Evolutionary conservation across 1,139 yeast species (phyloP), one percentile per base, ranked within the genome.

Genomic region (Yamadazyma atmosphaerica): DNA sequence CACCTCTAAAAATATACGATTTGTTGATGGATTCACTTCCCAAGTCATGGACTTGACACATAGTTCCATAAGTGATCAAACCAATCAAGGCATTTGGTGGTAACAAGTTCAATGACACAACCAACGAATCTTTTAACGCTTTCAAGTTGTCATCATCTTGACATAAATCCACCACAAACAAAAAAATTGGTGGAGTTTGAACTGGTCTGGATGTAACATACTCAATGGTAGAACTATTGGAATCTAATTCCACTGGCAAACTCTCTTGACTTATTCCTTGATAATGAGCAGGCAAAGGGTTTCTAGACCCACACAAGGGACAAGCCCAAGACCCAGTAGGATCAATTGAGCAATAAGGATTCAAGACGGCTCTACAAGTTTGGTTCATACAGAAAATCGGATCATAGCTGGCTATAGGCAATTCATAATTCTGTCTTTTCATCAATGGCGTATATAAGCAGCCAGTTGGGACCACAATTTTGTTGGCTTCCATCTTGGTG

Each of bases 41-140:
- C 50, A 92, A 72, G 64, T 94, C 98, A 62, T 92, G 95, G 39
- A 94, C 87, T 59, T 89, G 95, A 42, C 90, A 89, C 78, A 88
- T 90, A 30, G 96, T 90, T 40, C 98, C 98, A 61, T 77, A 92
- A 29, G 98, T 90, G 56, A 92, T 80, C 54, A 92, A 77, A 35
- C 98, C 98, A 44, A 92, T 83, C 44, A 90, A 74, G 2, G 97
- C 94, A 56, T 92, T 89, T 33, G 96, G 95, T 22, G 99, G 99
- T 56, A 92, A 78, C 52, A 87, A 69, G 40, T 88, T 78, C 51
- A 94, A 74, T 11, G 95, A 81, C 42, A 88, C 82, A 41, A 89
- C 80, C 54, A 92, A 74, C 23, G 95, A 79, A 52, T 89, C 96
- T 61, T 88, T 88, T 61, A 92, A 75, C 9, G 97, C 92, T 60